Percentiles rank a stretch among this genome's conserved stretches.
Evolutionary conservation across 306 rosid species (phyloP).

Genomic region (Vigna radiata): DNA sequence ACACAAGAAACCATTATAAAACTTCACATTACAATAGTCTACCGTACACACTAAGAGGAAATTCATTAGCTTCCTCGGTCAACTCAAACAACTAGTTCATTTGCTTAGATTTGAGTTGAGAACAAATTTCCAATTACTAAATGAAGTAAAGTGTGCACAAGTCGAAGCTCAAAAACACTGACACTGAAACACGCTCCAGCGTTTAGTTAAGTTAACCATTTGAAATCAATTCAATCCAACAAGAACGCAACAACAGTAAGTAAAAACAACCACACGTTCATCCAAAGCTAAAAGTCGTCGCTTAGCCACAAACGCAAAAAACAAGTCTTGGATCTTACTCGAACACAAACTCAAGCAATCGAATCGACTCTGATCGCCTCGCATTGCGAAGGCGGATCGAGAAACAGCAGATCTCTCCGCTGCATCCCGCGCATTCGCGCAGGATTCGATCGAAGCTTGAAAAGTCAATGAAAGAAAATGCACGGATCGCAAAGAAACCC

Average conservation of each 20-base stretch:
- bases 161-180: constrained; percentile 28
- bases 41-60: constrained; percentile 22
- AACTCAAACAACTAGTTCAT: constrained; percentile 35
- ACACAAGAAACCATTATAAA: constrained; percentile 17
- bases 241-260: not conserved
- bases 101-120: constrained; percentile 14
- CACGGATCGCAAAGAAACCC: constrained; percentile 41
- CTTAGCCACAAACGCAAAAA: constrained; percentile 12
- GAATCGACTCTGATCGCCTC: constrained; percentile 25
- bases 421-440: constrained; percentile 23
- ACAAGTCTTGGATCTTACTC: constrained; percentile 52
- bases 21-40: constrained; percentile 4
- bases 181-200: constrained; percentile 14
- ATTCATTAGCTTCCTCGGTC: constrained; percentile 16
- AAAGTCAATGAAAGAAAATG: not conserved
- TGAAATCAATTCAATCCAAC: constrained; percentile 15
- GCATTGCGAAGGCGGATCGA: constrained; percentile 36
- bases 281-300: constrained; percentile 32
- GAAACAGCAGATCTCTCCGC: constrained; percentile 36
- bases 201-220: constrained; percentile 8
- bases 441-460: constrained; percentile 35
- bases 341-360: constrained; percentile 10
- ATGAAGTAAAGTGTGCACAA: constrained; percentile 33
- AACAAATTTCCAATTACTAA: constrained; percentile 14
- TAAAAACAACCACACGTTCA: not conserved